phyloP scores from a whole-genome alignment of 139 green algal genomes.

The Mychonastes homosphaera region DNA sequence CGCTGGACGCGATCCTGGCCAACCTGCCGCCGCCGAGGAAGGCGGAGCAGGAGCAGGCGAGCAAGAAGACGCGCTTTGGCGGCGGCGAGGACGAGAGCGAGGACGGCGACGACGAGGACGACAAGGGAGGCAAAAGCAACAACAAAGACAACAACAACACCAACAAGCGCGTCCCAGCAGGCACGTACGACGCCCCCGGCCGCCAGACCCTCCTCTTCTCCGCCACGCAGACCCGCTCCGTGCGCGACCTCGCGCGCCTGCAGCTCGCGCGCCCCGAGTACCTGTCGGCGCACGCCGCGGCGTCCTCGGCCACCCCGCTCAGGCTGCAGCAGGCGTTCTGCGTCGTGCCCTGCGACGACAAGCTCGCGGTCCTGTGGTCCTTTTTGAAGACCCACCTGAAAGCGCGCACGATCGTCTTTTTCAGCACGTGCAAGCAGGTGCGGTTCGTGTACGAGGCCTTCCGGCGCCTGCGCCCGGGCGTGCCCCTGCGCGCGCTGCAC shows the following conservation, averaged over 20 bases:
- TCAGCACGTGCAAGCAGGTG: slow-evolving; percentile 95
- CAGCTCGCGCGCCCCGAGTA: slow-evolving; percentile 66
- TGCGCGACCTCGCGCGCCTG: slow-evolving; percentile 63
- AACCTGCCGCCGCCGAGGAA: slow-evolving; percentile 82
- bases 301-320: slow-evolving; percentile 67
- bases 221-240: slow-evolving; percentile 74
- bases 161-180: too few species aligned
- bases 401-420: slow-evolving; percentile 80
- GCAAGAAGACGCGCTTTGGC: too few species aligned
- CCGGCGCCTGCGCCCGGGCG: slow-evolving; percentile 75
- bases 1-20: slow-evolving; percentile 87
- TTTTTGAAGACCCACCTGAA: slow-evolving; percentile 91
- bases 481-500: slow-evolving; percentile 79
- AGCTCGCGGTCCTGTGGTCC: slow-evolving; percentile 88
- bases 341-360: slow-evolving; percentile 51
- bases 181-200: too few species aligned
- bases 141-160: too few species aligned
- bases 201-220: slow-evolving; percentile 89
- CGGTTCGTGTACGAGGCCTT: slow-evolving; percentile 87
- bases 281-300: slow-evolving; percentile 82
- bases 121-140: too few species aligned
- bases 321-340: slow-evolving; percentile 74
- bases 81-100: too few species aligned
- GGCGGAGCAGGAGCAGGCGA: too few species aligned
- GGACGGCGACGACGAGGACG: too few species aligned